Percentiles rank a stretch among this genome's conserved stretches.
Conservation (phyloP, 208 protist genomes). For the Wallacemonas collosoma region DNA sequence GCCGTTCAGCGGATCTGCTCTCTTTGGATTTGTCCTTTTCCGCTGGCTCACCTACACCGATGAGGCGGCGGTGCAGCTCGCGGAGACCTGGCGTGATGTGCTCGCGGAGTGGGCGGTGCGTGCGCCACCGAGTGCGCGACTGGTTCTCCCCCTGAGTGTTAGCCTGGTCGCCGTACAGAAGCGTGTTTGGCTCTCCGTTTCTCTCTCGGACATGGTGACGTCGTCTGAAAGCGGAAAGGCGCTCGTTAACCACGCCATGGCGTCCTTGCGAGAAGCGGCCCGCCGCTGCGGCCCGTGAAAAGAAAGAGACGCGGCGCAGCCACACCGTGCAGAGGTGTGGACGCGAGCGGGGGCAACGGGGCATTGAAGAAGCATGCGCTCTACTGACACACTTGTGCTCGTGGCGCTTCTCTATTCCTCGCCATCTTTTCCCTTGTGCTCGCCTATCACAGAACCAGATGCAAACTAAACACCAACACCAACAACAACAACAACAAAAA, state of each 20-base stretch:
- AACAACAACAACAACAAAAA: neutral
- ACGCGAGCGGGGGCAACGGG: too few relatives aligned
- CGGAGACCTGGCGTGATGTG: constrained; percentile 26
- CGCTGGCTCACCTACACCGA: constrained; percentile 66
- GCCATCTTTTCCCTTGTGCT: too few relatives aligned
- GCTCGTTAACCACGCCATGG: neutral
- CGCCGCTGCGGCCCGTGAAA: neutral
- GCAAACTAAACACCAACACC: neutral
- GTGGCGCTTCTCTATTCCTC: too few relatives aligned
- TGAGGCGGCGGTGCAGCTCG: constrained; percentile 51
- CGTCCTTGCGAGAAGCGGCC: constrained; percentile 8
- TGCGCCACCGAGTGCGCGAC: neutral
- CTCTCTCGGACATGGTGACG: neutral
- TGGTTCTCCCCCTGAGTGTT: neutral
- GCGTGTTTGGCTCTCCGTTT: constrained; percentile 21
- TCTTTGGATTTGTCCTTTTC: constrained; percentile 59
- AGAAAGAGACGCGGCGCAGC: too few relatives aligned
- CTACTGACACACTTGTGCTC: too few relatives aligned
- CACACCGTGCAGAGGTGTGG: too few relatives aligned
- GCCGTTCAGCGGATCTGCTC: constrained; percentile 34
- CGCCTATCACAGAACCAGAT: neutral
- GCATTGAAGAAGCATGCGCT: too few relatives aligned
- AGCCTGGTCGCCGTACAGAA: constrained; percentile 22
- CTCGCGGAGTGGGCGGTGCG: constrained; percentile 8
- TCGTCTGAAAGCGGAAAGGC: neutral